Evolutionary conservation across 176 grass and related monocot genomes (phyloP).

Genomic region (barley (Hordeum vulgare)): DNA sequence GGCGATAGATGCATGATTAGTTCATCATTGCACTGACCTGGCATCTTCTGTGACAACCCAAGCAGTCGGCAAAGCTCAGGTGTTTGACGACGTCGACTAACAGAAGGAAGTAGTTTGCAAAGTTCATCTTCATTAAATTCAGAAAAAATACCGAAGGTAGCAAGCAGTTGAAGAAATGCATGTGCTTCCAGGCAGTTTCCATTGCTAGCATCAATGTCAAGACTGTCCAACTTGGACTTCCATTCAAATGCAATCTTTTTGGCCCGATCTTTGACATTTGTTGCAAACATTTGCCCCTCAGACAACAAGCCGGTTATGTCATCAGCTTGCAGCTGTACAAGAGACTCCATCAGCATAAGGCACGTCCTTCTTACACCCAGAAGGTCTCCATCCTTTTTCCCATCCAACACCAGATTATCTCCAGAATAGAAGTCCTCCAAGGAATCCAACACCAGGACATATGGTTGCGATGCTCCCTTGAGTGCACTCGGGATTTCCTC

Average conservation of each 20-base stretch:
- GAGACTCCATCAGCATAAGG: slow-evolving; percentile 95
- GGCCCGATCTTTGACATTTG: slow-evolving; percentile 48
- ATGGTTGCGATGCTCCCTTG: slow-evolving; percentile 57
- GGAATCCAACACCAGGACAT: slow-evolving; percentile 45
- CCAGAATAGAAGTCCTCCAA: slow-evolving; percentile 52
- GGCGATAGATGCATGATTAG: slow-evolving; percentile 1
- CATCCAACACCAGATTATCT: slow-evolving; percentile 56
- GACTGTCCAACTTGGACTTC: slow-evolving; percentile 68
- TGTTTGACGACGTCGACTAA: slow-evolving; percentile 81
- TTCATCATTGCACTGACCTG: slow-evolving; percentile 44
- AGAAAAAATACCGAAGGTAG: slow-evolving; percentile 66
- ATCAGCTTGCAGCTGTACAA: slow-evolving; percentile 44
- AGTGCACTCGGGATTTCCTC: slow-evolving; percentile 75
- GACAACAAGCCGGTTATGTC: slow-evolving; percentile 1
- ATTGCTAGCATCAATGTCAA: slow-evolving; percentile 80
- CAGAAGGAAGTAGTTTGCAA: slow-evolving; percentile 84
- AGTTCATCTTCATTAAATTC: slow-evolving; percentile 69
- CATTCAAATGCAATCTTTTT: slow-evolving; percentile 66
- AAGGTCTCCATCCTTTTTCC: slow-evolving; percentile 90
- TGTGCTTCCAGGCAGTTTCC: slow-evolving; percentile 94
- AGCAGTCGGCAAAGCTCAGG: slow-evolving; percentile 79
- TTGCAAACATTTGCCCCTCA: slow-evolving; percentile 36
- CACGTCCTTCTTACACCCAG: slow-evolving; percentile 84
- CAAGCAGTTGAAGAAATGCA: slow-evolving; percentile 95
- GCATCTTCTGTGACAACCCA: slow-evolving; percentile 85